These are phyloP conservation scores for Raffaelea albimanens DNA, from an alignment of 2,329 filamentous ascomycete species.

Conservation along the genomic window DNA sequence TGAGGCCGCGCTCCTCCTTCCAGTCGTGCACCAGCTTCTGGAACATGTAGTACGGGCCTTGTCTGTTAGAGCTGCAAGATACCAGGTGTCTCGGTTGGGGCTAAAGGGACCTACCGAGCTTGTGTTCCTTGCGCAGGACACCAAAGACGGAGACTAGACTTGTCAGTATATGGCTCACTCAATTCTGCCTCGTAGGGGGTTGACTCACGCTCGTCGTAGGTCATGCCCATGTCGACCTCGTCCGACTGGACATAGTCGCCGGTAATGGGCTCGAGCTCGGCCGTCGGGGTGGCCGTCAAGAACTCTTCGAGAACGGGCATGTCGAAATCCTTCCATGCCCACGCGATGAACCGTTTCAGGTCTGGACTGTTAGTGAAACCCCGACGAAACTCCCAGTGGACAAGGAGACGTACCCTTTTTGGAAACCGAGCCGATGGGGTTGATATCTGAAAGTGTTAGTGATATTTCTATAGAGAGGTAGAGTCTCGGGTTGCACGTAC, in stretches of 20 bases:
- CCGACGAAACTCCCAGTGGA: not conserved
- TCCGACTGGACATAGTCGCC: conserved; percentile 43
- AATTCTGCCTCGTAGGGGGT: not conserved
- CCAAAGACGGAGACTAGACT: conserved; percentile 18
- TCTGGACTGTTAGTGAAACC: conserved; percentile 29
- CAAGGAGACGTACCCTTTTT: conserved; percentile 29
- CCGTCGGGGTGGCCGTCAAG: conserved; percentile 51
- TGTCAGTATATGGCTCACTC: not conserved
- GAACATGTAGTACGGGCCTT: conserved; percentile 33
- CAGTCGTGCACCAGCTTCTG: conserved; percentile 36
- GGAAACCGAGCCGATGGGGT: conserved; percentile 51
- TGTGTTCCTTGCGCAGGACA: conserved; percentile 33
- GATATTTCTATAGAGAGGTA: not conserved
- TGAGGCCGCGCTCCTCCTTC: conserved; percentile 23
- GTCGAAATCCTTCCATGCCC: conserved; percentile 46
- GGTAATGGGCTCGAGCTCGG: conserved; percentile 56
- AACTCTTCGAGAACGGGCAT: conserved; percentile 59
- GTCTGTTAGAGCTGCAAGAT: not conserved
- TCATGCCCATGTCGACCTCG: conserved; percentile 44
- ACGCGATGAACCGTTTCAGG: conserved; percentile 62
- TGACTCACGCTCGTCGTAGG: conserved; percentile 30
- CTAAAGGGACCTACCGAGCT: conserved; percentile 24
- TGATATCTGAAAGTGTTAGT: conserved; percentile 25
- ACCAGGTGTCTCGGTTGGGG: not conserved
- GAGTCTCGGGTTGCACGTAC: not conserved